Evolutionary conservation across 192 early-diverging fungal species (phyloP), one percentile per base, ranked within the genome.

Genomic region (Gamsiella multidivaricata): DNA sequence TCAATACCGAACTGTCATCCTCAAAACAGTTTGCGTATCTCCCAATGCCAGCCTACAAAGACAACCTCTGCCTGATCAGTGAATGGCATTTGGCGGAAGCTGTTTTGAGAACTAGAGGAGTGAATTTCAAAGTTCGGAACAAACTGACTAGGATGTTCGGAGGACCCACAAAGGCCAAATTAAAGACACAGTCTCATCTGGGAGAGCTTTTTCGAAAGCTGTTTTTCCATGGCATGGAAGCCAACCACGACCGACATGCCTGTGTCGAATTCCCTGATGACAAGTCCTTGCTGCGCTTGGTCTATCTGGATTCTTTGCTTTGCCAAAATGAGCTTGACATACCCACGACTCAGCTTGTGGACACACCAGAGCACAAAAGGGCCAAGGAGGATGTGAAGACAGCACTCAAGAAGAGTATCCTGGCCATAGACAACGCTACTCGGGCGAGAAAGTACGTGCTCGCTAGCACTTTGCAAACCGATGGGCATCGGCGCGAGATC

Each of bases 401-500:
- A 46, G 45, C 45, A 5, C 9, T 46, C 45, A 46, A 46, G 45
- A 18, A 46, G 10, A 10, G n/a, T 46, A 46, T 46, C 45, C 45
- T 46, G 45, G n/a, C 10, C 5, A n/a, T 4, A 18, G 6, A 18
- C 45, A 18, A 18, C 17, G 10, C 4, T 12, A n/a, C 45, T 46
- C 6, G 17, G 45, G 9, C 56, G 3, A 25, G 56, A 42, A 58
- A 42, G 39, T 58, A 58, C 25, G 56, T 58, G n/a, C 37, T 58
- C 25, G 17, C 36, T 32, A 31, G 22, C 22, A 58, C 34, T 25
- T 39, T 58, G 37, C 20, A 5, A 17, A 42, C 56, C 9, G 56
- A 43, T 43, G 56, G 56, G 2, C 11, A 42, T 10, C 56, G 42
- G 25, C 34, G 41, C 37, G 36, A 55, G 54, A 55, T 55, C 14